Percentiles rank a stretch among this genome's conserved stretches.
Evolutionary conservation across 768 basidiomycete species (phyloP).

Genomic region (Dentipellis sp.): DNA sequence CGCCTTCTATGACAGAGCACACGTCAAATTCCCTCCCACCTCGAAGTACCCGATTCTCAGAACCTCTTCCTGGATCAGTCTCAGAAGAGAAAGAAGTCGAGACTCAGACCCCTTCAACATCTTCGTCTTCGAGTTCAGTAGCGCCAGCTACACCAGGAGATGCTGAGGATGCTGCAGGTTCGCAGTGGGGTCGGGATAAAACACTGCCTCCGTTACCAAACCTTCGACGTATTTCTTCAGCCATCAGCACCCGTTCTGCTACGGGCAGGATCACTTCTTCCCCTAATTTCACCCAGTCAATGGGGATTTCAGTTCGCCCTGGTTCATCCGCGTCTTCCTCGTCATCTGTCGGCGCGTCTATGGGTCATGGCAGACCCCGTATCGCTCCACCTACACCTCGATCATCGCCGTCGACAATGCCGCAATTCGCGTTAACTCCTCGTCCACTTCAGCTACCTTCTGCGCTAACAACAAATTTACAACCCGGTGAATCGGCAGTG

Average conservation of each 20-base stretch:
- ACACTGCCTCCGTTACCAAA: conserved; percentile 10
- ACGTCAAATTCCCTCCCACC: not conserved
- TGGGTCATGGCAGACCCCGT: conserved; percentile 1
- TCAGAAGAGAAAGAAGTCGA: conserved; percentile 5
- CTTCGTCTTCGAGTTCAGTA: conserved; percentile 10
- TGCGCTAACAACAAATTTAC: not conserved
- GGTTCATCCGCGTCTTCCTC: conserved; percentile 8
- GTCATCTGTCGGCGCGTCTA: not conserved
- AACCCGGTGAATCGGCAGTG: conserved; percentile 11
- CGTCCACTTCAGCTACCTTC: conserved; percentile 12
- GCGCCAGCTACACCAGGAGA: conserved; percentile 11
- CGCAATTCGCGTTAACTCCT: conserved; percentile 3
- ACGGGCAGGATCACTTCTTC: not conserved
- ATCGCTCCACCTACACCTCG: not conserved
- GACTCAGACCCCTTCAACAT: conserved; percentile 6
- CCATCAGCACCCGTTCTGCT: not conserved
- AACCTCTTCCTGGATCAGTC: conserved; percentile 5
- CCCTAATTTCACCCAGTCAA: not conserved
- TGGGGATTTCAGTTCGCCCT: not conserved
- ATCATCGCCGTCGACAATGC: not conserved
- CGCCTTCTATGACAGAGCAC: conserved; percentile 8
- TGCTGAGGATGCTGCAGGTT: not conserved
- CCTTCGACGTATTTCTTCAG: conserved; percentile 8
- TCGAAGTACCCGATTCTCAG: conserved; percentile 7
- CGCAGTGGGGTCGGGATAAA: conserved; percentile 12